Evolutionary conservation across 805 yeast genomes (phyloP), one percentile per base, ranked within the genome.

Genomic region (Barnettozyma botsteinii): DNA sequence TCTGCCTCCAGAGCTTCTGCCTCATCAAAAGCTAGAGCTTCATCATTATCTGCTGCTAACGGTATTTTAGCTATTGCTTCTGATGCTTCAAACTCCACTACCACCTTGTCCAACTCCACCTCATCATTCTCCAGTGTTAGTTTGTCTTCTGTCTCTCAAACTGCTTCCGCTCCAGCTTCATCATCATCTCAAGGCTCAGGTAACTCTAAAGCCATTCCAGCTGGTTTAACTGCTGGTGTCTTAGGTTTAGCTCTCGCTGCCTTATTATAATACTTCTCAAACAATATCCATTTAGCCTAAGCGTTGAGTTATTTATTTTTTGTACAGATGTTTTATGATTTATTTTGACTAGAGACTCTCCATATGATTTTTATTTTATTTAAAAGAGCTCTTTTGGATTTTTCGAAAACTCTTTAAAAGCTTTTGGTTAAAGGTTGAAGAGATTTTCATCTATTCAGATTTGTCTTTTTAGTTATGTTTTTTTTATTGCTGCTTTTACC

Each of bases 31-130:
- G 38, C 45, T 19, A 47, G 42, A 4, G 48, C 43, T 31, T 42
- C 42, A 8, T 46, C 62, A 9, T 46, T 65, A 38, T 49, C 57
- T n/a, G 58, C 56, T 46, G 66, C 69, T 35, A 53, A 57, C 42
- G 71, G 69, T 40, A 51, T 17, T 12, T 23, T 17, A 23, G 35
- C 28, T 11, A 23, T 24, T 23, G 35, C 28, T 33, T 33, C 35
- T 17, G 25, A 18, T 34, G 41, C 59, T 40, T 48, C 56, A 32
- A 59, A 57, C 54, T 52, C 62, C 25, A 52, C 60, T 25, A 65
- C 66, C 26, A 56, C 55, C 33, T 35, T 42, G 1, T 10, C 50
- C 43, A 52, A 58, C 25, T 40, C 59, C 11, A 48, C 61, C 14
- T 35, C 47, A 8, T 37, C 47, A 13, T 46, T 37, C 34, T 37